These are phyloP conservation scores for Pelargonium nanum DNA, from an alignment of 345 rosid genomes.

Conservation along the genomic window DNA sequence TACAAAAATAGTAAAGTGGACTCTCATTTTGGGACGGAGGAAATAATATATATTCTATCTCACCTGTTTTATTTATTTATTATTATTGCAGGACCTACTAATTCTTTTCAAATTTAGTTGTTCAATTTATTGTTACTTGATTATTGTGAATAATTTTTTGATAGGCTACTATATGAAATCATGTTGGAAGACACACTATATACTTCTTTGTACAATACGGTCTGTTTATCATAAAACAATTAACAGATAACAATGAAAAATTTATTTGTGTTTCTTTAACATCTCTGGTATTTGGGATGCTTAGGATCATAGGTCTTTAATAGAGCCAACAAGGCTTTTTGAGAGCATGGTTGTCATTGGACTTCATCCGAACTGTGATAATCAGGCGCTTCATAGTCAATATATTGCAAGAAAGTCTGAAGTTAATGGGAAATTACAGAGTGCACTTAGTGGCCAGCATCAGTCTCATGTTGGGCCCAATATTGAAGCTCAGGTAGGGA, in stretches of 20 bases:
- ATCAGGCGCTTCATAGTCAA: slow-evolving; percentile 65
- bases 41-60: no score
- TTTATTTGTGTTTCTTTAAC: slow-evolving; percentile 3
- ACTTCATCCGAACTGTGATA: slow-evolving; percentile 83
- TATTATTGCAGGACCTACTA: no score
- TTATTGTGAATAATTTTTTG: no score
- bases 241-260: background rate
- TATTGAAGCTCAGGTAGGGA: slow-evolving; percentile 77
- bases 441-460: slow-evolving; percentile 43
- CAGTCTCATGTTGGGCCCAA: slow-evolving; percentile 64
- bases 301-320: slow-evolving; percentile 73
- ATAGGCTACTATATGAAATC: no score
- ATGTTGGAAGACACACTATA: no score
- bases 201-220: no score
- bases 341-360: slow-evolving; percentile 95
- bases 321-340: slow-evolving; percentile 75
- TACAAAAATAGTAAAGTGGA: no score
- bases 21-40: no score
- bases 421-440: slow-evolving; percentile 51
- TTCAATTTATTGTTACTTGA: no score
- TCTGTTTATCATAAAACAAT: no score
- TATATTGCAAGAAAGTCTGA: slow-evolving; percentile 43
- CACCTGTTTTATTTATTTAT: no score
- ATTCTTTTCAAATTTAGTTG: no score
- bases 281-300: slow-evolving; percentile 14